Base-by-base conservation (phyloP, 2,329 filamentous ascomycete genomes). In the Curvularia sp. region DNA sequence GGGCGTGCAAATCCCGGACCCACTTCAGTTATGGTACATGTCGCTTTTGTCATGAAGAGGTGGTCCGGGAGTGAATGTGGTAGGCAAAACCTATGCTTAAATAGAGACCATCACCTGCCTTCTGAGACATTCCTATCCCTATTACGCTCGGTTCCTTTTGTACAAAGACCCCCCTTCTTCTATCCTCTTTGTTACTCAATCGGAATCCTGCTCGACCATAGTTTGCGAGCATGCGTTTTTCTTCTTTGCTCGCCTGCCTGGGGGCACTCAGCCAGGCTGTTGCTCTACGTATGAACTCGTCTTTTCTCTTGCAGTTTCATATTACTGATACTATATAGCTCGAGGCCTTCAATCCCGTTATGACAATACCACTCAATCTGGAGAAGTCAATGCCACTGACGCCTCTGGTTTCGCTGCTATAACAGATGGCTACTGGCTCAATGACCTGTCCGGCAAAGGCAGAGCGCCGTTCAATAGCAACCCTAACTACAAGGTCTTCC, bases 391-490 rank as follows among this genome's bases (percentile, higher is more conserved):
- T 43, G 10, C 54, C 15, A 38, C 48, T 44, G 28, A 31, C 5
- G 8, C 12, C 12, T 42, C 53, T 5, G 49, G 47, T 41, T 42
- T 48, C 12, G 58, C 57, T 26, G 50, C 59, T 18, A 38, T 56
- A 26, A 42, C 59, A 12, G 63, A 70, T 54, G 65, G 67, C 10
- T 82, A 78, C 63, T 82, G 80, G 80, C 64, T 79, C 18, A 77
- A 74, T 6, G 74, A 78, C 30, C 77, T 82, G 15, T 75, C 72
- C n/a, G 76, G 79, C 22, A 77, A 78, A 57, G 80, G 79, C 47
- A 73, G 70, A 48, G 71, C 76, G n/a, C 69, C 79, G 0, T 82
- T 81, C 65, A 75, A 77, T 44, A 28, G 60, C 13, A 73, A 70
- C 41, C 56, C 66, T 10, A 66, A 66, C 1, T 82, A 81, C 65